phyloP scores from a whole-genome alignment of 305 asterid genomes.

The Solanum hybrid region DNA sequence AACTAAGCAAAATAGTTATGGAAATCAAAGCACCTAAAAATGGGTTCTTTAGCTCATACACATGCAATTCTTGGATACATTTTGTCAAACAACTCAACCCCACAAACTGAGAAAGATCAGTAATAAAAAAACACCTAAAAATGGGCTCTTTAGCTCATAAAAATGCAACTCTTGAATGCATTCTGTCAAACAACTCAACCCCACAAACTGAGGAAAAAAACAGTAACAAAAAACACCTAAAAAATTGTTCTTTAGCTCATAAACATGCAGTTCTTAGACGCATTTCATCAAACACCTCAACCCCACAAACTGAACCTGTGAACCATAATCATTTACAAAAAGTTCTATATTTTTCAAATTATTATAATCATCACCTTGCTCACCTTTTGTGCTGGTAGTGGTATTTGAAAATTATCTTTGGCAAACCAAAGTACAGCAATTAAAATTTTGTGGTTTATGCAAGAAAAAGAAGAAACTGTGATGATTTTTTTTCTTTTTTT shows the following conservation, averaged over 20 bases:
- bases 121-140: not conserved
- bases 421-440: slow-evolving; percentile 11
- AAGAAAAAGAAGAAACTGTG: slow-evolving; percentile 6
- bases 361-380: not conserved
- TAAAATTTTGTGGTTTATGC: slow-evolving; percentile 17
- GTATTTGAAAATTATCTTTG: slow-evolving; percentile 1
- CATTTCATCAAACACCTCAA: not conserved
- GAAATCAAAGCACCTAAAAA: not conserved
- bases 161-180: not conserved
- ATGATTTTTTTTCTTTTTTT: not conserved
- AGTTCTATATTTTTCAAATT: not conserved
- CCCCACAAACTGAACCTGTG: not conserved
- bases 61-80: not conserved
- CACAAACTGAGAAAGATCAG: not conserved
- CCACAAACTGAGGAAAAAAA: not conserved
- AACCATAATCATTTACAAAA: not conserved
- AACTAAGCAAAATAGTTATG: not conserved
- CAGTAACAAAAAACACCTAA: not conserved
- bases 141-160: not conserved
- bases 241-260: not conserved
- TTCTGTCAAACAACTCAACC: not conserved
- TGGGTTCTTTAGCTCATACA: not conserved
- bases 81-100: not conserved
- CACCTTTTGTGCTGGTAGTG: not conserved
- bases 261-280: not conserved